These are phyloP conservation scores for Cutaneotrichosporon spelunceum DNA, from an alignment of 1,284 basidiomycete species.

Conservation along the genomic window DNA sequence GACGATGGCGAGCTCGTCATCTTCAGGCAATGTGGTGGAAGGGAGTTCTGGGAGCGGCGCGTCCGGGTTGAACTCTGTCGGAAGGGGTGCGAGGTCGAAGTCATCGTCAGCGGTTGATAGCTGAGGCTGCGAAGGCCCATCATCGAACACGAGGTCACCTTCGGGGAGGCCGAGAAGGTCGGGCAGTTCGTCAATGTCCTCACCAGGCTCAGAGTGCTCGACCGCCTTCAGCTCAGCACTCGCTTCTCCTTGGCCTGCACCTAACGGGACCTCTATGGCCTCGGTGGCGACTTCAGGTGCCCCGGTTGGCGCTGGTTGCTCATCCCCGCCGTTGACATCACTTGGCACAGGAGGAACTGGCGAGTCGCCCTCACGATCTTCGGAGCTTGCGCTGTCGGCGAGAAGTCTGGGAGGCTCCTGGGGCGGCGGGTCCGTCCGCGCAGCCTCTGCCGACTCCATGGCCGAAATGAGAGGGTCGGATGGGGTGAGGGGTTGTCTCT, in stretches of 20 bases:
- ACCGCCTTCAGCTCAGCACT: not conserved
- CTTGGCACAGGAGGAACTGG: not conserved
- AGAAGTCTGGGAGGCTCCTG: not conserved
- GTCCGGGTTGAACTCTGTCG: conserved; percentile 18
- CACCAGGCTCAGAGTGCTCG: not conserved
- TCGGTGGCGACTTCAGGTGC: not conserved
- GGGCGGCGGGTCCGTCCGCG: not conserved
- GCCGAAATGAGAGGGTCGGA: not conserved
- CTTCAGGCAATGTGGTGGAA: conserved; percentile 6
- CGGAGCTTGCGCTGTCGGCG: not conserved
- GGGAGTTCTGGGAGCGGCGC: conserved; percentile 8
- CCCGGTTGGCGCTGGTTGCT: not conserved
- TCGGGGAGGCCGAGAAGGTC: not conserved
- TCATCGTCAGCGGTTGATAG: not conserved
- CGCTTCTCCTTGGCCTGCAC: not conserved
- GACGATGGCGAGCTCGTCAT: conserved; percentile 18
- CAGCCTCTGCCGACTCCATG: conserved; percentile 1
- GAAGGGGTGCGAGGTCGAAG: conserved; percentile 17
- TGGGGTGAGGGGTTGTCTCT: not conserved
- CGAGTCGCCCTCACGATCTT: not conserved
- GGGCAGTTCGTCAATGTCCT: not conserved
- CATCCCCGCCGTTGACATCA: not conserved
- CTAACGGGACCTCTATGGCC: not conserved
- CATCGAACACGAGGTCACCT: conserved; percentile 2
- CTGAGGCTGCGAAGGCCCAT: not conserved